These are phyloP conservation scores for Talaromyces sp. DNA, from an alignment of 2,329 filamentous ascomycete genomes.

Conservation along the genomic window DNA sequence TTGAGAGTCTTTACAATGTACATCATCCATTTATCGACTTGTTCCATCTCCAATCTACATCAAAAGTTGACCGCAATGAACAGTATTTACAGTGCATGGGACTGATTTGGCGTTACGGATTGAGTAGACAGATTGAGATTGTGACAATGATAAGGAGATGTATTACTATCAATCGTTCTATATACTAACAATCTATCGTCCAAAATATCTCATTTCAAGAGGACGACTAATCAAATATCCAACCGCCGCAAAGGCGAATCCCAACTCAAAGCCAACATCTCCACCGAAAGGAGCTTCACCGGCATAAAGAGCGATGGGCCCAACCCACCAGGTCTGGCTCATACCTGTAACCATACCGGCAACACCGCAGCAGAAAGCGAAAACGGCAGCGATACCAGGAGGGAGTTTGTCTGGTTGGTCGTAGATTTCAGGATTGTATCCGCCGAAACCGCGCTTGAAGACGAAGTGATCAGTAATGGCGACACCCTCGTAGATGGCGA, in stretches of 20 bases:
- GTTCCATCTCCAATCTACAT: not conserved
- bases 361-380: constrained; percentile 64
- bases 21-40: not conserved
- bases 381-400: constrained; percentile 61
- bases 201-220: constrained; percentile 49
- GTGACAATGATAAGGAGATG: not conserved
- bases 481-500: constrained; percentile 70
- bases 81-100: not conserved
- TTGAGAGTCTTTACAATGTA: not conserved
- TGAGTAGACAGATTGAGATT: not conserved
- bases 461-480: constrained; percentile 66
- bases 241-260: constrained; percentile 59
- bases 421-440: constrained; percentile 61
- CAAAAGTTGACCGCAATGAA: not conserved
- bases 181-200: constrained; percentile 33
- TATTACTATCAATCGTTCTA: not conserved
- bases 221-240: constrained; percentile 54
- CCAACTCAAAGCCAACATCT: constrained; percentile 65
- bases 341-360: constrained; percentile 68
- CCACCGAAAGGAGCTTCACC: constrained; percentile 50
- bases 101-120: not conserved
- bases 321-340: constrained; percentile 67
- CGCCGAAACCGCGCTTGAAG: constrained; percentile 61
- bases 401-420: constrained; percentile 59
- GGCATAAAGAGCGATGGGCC: constrained; percentile 63